Evolutionary conservation across 139 green algal species (phyloP).

Genomic region (Zygnema circumcarinatum): DNA sequence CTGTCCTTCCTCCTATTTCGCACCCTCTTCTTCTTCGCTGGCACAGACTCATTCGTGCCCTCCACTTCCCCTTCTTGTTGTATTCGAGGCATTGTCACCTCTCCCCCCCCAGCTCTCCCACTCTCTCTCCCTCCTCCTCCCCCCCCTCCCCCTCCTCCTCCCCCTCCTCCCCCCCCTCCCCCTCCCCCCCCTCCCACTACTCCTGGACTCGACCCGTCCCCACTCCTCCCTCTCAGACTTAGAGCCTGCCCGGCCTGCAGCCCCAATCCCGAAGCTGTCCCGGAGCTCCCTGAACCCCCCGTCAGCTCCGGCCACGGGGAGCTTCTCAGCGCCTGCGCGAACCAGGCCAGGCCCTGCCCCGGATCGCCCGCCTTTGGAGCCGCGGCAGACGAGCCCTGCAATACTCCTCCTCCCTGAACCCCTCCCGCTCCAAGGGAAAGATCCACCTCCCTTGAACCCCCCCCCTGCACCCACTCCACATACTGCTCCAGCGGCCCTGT

Average conservation of each 20-base stretch:
- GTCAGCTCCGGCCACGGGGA: background rate
- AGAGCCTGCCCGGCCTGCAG: too few species aligned
- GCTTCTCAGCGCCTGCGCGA: background rate
- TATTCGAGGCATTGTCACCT: background rate
- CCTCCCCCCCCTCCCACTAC: background rate
- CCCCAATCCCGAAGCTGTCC: too few species aligned
- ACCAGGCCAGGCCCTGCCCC: background rate
- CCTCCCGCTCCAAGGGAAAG: background rate
- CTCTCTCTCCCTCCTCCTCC: background rate
- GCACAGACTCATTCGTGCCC: background rate
- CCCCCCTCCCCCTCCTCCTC: background rate
- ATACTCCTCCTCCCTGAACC: background rate
- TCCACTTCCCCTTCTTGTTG: background rate
- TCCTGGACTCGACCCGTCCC: background rate
- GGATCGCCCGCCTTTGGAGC: background rate
- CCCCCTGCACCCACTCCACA: background rate
- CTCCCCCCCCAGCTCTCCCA: background rate
- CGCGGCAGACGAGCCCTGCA: background rate
- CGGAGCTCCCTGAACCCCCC: background rate
- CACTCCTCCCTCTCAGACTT: background rate
- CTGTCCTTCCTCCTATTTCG: too few species aligned
- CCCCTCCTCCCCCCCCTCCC: background rate
- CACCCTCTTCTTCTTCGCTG: background rate
- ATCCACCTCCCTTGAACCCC: background rate
- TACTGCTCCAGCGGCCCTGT: conserved; percentile 5